Percentiles rank a stretch among this genome's conserved stretches.
These are phyloP conservation scores for Rauvolfia tetraphylla DNA, from an alignment of 257 asterid genomes.

Conservation along the genomic window DNA sequence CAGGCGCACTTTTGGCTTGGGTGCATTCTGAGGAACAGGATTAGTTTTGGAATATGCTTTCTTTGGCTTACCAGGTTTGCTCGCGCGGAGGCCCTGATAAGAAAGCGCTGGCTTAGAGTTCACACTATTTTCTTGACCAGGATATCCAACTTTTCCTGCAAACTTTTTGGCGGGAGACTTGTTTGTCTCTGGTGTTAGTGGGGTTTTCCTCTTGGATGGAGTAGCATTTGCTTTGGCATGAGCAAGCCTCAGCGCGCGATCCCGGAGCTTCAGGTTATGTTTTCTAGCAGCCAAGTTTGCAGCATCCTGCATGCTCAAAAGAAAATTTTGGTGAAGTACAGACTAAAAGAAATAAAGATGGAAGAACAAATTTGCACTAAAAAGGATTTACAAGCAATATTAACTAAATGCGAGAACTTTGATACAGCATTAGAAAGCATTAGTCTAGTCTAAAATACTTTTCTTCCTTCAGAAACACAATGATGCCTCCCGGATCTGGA, in stretches of 20 bases:
- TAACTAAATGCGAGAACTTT: neutral
- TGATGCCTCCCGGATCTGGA: neutral
- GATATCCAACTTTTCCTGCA: slow-evolving; percentile 28
- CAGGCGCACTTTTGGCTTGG: slow-evolving; percentile 22
- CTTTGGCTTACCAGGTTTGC: slow-evolving; percentile 67
- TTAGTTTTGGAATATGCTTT: slow-evolving; percentile 37
- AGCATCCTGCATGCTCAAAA: slow-evolving; percentile 57
- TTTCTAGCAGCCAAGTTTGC: slow-evolving; percentile 44
- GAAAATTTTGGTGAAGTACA: neutral
- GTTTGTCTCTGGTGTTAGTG: slow-evolving; percentile 32
- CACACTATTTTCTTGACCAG: slow-evolving; percentile 26
- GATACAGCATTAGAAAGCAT: neutral
- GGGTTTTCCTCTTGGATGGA: slow-evolving; percentile 42
- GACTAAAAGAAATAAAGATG: neutral
- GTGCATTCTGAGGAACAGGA: slow-evolving; percentile 23
- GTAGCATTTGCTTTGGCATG: slow-evolving; percentile 49
- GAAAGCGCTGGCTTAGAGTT: slow-evolving; percentile 32
- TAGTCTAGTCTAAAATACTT: neutral
- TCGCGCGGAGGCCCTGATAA: slow-evolving; percentile 85
- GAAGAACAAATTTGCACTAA: neutral
- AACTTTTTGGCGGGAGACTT: slow-evolving; percentile 40
- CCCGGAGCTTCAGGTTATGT: slow-evolving; percentile 56
- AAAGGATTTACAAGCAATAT: neutral
- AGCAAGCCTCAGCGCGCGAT: slow-evolving; percentile 73
- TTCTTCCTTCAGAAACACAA: neutral